Evolutionary conservation across 2,329 filamentous ascomycete species (phyloP), one percentile per base, ranked within the genome.

Genomic region (Grosmannia clavigera): DNA sequence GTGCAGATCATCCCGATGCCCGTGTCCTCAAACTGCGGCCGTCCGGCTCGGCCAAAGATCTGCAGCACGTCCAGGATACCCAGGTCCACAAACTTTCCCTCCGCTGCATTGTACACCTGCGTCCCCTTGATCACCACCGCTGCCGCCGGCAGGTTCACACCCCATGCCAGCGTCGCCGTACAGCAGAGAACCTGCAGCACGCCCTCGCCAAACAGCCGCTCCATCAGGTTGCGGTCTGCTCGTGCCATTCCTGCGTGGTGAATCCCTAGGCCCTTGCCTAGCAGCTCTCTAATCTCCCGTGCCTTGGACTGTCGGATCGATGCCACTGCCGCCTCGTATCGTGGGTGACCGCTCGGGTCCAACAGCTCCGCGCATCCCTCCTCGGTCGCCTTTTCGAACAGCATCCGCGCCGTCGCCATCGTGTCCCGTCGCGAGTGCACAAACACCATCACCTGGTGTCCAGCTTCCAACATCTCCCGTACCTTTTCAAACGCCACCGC

Each of bases 401-500:
- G 76, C 76, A 87, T 90, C 65, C 88, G 87, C 54, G 94, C 92
- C 1, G 92, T 95, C 63, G 87, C 82, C 65, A 95, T 84, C 0
- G 95, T 99, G 67, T 99, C 95, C 70, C 95, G 92, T 31, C 94
- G 82, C 1, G 92, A 96, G 71, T 99, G 95, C 12, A 99, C 95
- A 71, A 99, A 99, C 0, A 99, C 92, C 95, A 99, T 99, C 65
- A 99, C 82, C 71, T 99, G 94, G 68, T 99, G 94, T n/a, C 89
- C 92, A 61, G 80, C 78, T 69, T 91, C 84, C 3, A 99, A 78
- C 92, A 99, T 96, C 58, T 94, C 88, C 66, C 85, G 87, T 55
- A 96, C 91, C 70, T 99, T 99, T 65, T 97, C 92, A 69, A 95
- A 99, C 0, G 90, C 85, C 3, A 90, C 85, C 29, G 80, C 80